Conservation (phyloP, 345 rosid genomes). For the Eucalyptus victrix region DNA sequence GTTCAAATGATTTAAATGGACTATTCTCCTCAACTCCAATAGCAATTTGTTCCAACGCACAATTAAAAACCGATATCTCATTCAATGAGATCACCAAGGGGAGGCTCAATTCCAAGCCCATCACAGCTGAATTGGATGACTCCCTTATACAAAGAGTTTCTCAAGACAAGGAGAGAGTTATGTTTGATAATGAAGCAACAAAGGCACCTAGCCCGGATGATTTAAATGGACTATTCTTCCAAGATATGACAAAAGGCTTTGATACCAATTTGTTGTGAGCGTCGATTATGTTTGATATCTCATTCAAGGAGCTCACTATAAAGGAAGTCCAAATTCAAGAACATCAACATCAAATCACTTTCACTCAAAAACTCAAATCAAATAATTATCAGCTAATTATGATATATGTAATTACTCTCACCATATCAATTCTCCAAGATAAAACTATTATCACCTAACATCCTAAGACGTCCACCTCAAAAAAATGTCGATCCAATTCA, state of each 20-base stretch:
- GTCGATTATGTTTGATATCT: background rate
- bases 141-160: background rate
- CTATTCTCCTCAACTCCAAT: background rate
- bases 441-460: background rate
- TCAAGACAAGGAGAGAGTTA: rapidly evolving
- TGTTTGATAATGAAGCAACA: background rate
- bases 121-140: background rate
- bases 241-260: rapidly evolving
- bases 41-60: background rate
- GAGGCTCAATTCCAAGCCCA: background rate
- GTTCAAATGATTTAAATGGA: background rate
- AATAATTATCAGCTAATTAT: background rate
- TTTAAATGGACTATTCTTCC: background rate
- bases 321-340: background rate
- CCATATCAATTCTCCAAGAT: background rate
- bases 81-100: background rate
- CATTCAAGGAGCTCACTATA: rapidly evolving
- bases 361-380: background rate
- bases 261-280: background rate
- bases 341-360: background rate
- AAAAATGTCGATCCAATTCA: background rate
- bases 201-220: background rate
- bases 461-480: background rate
- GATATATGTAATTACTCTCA: background rate
- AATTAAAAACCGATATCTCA: background rate